A percentile compares a stretch with the other conserved stretches of the same genome.
These are phyloP conservation scores for Plantago coronopus DNA, from an alignment of 305 asterid species.

Conservation along the genomic window DNA sequence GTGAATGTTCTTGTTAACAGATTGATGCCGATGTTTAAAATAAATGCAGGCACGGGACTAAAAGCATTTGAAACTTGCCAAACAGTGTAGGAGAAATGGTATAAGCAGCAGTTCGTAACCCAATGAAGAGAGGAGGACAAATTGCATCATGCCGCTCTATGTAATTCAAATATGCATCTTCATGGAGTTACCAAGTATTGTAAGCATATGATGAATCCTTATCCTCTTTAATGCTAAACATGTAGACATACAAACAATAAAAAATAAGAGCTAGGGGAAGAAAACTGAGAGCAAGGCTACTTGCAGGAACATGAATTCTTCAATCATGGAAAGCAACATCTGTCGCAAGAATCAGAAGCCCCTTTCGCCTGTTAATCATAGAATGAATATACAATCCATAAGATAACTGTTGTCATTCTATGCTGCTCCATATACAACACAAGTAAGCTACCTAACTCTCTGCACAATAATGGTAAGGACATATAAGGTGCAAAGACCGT, in stretches of 20 bases:
- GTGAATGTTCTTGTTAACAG: too few species aligned
- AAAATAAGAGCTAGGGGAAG: neutral
- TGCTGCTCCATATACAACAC: slow-evolving; percentile 16
- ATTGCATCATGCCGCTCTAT: neutral
- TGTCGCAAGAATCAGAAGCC: slow-evolving; percentile 84
- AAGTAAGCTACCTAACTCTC: slow-evolving; percentile 6
- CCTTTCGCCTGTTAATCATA: slow-evolving; percentile 75
- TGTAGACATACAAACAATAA: slow-evolving; percentile 7
- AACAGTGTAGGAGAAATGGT: too few species aligned
- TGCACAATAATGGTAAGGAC: neutral
- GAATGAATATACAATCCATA: slow-evolving; percentile 16
- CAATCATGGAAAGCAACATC: slow-evolving; percentile 93
- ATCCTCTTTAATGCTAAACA: neutral
- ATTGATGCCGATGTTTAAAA: too few species aligned
- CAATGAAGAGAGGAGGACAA: neutral
- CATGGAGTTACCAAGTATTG: too few species aligned
- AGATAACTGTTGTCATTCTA: slow-evolving; percentile 6
- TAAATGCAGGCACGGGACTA: too few species aligned
- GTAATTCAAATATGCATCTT: too few species aligned
- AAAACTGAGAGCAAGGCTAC: slow-evolving; percentile 22
- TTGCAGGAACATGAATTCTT: slow-evolving; percentile 96
- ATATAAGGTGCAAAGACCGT: neutral
- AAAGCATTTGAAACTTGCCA: neutral
- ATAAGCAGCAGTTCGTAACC: neutral
- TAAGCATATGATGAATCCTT: too few species aligned